phyloP scores from a whole-genome alignment of 768 basidiomycete genomes.

The Boletus barrowsii region DNA sequence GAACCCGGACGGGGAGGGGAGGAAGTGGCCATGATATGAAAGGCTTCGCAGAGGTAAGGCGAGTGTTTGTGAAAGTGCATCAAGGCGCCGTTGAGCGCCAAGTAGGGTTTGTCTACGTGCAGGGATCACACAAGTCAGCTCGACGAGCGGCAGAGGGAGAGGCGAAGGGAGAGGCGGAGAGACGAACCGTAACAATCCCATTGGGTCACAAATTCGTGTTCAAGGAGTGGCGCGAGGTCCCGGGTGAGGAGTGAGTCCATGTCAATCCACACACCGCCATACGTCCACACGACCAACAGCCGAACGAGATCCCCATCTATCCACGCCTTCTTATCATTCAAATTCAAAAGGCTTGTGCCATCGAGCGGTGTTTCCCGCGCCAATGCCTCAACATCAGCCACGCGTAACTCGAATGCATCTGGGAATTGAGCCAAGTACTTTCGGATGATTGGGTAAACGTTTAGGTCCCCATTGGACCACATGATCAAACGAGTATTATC shows the following conservation, averaged over 20 bases:
- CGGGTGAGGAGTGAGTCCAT: slow-evolving; percentile 94
- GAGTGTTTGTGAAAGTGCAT: slow-evolving; percentile 92
- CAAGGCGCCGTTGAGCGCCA: slow-evolving; percentile 86
- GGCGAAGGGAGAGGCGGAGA: not conserved
- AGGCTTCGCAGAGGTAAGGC: slow-evolving; percentile 95
- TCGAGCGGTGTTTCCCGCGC: slow-evolving; percentile 78
- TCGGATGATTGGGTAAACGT: slow-evolving; percentile 51
- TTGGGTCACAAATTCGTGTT: slow-evolving; percentile 96
- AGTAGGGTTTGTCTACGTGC: slow-evolving; percentile 65
- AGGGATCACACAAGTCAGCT: not conserved
- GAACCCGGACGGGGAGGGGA: slow-evolving; percentile 70
- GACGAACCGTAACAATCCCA: slow-evolving; percentile 96
- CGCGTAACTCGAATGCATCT: slow-evolving; percentile 63
- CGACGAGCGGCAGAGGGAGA: not conserved
- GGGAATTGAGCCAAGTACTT: slow-evolving; percentile 63
- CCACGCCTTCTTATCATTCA: slow-evolving; percentile 82
- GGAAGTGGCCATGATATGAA: slow-evolving; percentile 82
- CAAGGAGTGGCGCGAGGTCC: slow-evolving; percentile 80
- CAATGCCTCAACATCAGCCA: slow-evolving; percentile 64
- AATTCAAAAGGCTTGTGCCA: slow-evolving; percentile 55
- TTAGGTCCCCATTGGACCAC: slow-evolving; percentile 88
- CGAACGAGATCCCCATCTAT: slow-evolving; percentile 93
- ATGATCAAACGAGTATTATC: slow-evolving; percentile 64
- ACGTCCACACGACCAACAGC: slow-evolving; percentile 81
- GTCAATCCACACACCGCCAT: slow-evolving; percentile 94